Base-by-base conservation (phyloP, 2,329 filamentous ascomycete genomes). In the Calonectria ilicicola region DNA sequence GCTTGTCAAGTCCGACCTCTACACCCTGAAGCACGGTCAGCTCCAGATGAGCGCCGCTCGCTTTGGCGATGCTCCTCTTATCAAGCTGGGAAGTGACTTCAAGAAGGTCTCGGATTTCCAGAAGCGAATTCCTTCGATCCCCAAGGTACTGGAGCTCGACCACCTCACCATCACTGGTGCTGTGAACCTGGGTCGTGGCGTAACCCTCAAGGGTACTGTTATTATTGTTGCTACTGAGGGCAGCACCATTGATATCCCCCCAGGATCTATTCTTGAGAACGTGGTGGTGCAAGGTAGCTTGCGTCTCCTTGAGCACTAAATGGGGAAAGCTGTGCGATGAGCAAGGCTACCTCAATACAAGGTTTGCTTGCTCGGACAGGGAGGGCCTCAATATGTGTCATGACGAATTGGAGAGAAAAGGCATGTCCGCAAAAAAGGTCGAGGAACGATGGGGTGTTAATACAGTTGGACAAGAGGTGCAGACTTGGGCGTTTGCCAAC, bases 51-150 rank as follows among this genome's bases (percentile, higher is more conserved):
- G 98, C 90, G 93, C 95, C 78, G 96, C 93, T 89, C 95, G 97
- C 79, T 98, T 99, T 86, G 97, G 97, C 78, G 96, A 97, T 79
- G 96, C 97, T 62, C 97, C 97, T 70, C 91, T 99, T 79, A 99
- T 99, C 91, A 99, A 99, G 93, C 94, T 99, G 67, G 97, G 97
- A 80, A 93, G 92, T 82, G 97, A 99, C 90, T 99, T 99, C 92
- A 99, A 99, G 94, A 99, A 99, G 93, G 97, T 99, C 46, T 98
- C 96, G 1, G 97, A 95, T 89, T 97, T 97, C 91, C 93, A 95
- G 88, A 93, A 95, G 86, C 93, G 93, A 83, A 96, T 97, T 79
- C 90, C 93, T 14, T 95, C 93, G 76, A 97, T 97, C 81, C 95
- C 95, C 82, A 96, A 95, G 90, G 96, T 97, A 80, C 92, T 97